A percentile compares a stretch with the other conserved stretches of the same genome.
phyloP scores from a whole-genome alignment of 2,329 filamentous ascomycete species.

The Hypoxylon sp. region DNA sequence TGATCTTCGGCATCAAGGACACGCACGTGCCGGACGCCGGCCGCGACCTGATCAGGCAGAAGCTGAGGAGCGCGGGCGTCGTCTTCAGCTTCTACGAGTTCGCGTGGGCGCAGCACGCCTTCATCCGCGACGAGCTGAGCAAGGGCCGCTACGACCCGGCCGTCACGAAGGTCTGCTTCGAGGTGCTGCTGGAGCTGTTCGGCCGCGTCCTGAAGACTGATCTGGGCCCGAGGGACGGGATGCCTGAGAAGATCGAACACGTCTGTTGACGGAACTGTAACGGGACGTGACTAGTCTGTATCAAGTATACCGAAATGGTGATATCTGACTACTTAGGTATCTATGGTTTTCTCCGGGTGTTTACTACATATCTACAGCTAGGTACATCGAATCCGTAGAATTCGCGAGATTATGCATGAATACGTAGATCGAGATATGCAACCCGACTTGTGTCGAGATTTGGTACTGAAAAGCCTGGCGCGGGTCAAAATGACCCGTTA shows the following conservation, averaged over 20 bases:
- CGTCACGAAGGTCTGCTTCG: conserved; percentile 87
- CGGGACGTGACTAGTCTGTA: conserved; percentile 8
- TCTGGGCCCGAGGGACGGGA: conserved; percentile 75
- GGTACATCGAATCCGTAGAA: conserved; percentile 3
- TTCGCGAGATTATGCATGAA: conserved; percentile 8
- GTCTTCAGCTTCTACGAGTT: conserved; percentile 88
- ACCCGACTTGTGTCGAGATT: conserved; percentile 1
- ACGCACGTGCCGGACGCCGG: conserved; percentile 88
- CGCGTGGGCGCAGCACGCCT: conserved; percentile 95
- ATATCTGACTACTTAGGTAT: neutral
- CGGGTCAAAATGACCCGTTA: conserved; percentile 3
- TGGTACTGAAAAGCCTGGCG: neutral
- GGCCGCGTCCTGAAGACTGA: conserved; percentile 82
- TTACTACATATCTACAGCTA: conserved; percentile 11
- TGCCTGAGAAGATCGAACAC: conserved; percentile 74
- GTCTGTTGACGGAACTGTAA: conserved; percentile 66
- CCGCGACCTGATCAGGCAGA: conserved; percentile 84
- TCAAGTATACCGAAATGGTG: neutral
- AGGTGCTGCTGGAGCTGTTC: conserved; percentile 90
- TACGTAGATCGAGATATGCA: conserved; percentile 15
- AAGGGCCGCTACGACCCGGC: conserved; percentile 95
- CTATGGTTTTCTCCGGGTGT: neutral
- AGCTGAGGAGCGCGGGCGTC: conserved; percentile 80
- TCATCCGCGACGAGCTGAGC: conserved; percentile 91
- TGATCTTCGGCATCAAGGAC: conserved; percentile 94